phyloP scores from a whole-genome alignment of 495 filamentous ascomycete genomes.

The Tuber brumale region DNA sequence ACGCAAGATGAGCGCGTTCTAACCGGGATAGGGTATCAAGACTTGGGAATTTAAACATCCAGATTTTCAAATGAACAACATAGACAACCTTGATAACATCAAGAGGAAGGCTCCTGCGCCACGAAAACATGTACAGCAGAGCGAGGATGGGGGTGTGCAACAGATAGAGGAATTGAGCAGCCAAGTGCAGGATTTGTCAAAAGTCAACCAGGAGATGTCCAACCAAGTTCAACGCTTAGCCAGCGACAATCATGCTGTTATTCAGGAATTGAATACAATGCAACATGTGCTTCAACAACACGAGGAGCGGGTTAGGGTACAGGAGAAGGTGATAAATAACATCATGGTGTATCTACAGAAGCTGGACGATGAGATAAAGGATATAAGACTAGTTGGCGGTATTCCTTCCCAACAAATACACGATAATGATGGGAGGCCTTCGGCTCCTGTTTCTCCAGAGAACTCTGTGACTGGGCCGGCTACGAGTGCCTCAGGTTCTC shows the following conservation, averaged over 20 bases:
- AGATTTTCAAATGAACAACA: slow-evolving; percentile 90
- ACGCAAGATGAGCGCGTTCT: not conserved
- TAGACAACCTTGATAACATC: slow-evolving; percentile 95
- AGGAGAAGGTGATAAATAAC: slow-evolving; percentile 50
- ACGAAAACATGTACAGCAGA: slow-evolving; percentile 62
- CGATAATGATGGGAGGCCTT: slow-evolving; percentile 23
- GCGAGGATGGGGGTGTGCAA: slow-evolving; percentile 73
- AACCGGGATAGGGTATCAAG: slow-evolving; percentile 18
- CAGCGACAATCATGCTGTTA: slow-evolving; percentile 75
- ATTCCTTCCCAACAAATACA: not conserved
- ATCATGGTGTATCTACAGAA: slow-evolving; percentile 44
- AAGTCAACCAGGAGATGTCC: slow-evolving; percentile 79
- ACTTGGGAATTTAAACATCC: slow-evolving; percentile 95
- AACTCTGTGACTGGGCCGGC: slow-evolving; percentile 38
- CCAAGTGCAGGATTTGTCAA: slow-evolving; percentile 81
- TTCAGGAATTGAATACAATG: slow-evolving; percentile 78
- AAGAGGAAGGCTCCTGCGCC: slow-evolving; percentile 90
- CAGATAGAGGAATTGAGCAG: slow-evolving; percentile 86
- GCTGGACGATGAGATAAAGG: slow-evolving; percentile 32
- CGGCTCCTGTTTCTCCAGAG: slow-evolving; percentile 27
- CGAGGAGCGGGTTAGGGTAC: slow-evolving; percentile 53
- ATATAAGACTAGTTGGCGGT: slow-evolving; percentile 18
- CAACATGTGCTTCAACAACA: slow-evolving; percentile 87
- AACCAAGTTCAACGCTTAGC: slow-evolving; percentile 77
- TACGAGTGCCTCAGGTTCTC: slow-evolving; percentile 46